Base-by-base conservation (phyloP, 1,284 basidiomycete species). In the Ceratobasidium sp. region DNA sequence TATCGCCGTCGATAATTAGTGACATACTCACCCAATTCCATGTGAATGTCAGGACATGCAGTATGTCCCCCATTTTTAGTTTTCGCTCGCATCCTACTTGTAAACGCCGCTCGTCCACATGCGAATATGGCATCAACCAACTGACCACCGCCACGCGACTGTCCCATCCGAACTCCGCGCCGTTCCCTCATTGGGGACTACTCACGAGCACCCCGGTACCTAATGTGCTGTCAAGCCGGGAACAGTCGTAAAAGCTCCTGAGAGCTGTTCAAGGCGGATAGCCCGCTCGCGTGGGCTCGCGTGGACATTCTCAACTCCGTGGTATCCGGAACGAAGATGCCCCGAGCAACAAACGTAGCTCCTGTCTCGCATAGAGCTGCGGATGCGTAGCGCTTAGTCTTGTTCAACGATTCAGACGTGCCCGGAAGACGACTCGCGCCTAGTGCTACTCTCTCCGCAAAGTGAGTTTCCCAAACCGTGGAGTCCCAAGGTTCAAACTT, bases 1-100 rank as follows among this genome's bases (percentile, higher is more conserved):
- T 34, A 43, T 61, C 58, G 34, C 58, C 58, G 58, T 41, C 39
- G 58, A 61, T 22, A 39, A 24, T 41, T 41, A 39, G 34, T 61
- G 34, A 61, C 58, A 22, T 3, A 41, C n/a, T 41, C 11, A 16
- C 14, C 14, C 16, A 37, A 61, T 43, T 37, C 39, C 58, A 56
- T 56, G 11, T 13, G 58, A 37, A 39, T 22, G 13, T 31, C 58
- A 14, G 22, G 14, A 11, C 24, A 41, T 61, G 3, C 58, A 43
- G 22, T n/a, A 13, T 14, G 58, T 61, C 11, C 19, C 22, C 34
- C n/a, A 11, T 16, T 39, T 61, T 27, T 22, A 4, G 39, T 41
- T 8, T 14, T n/a, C 16, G 58, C 7, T 41, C 58, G n/a, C 13
- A 19, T 14, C 39, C 37, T 24, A 16, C 16, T 19, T 49, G 46